Base-by-base conservation (phyloP, 2,329 filamentous ascomycete species). In the Neofusicoccum parvum region DNA sequence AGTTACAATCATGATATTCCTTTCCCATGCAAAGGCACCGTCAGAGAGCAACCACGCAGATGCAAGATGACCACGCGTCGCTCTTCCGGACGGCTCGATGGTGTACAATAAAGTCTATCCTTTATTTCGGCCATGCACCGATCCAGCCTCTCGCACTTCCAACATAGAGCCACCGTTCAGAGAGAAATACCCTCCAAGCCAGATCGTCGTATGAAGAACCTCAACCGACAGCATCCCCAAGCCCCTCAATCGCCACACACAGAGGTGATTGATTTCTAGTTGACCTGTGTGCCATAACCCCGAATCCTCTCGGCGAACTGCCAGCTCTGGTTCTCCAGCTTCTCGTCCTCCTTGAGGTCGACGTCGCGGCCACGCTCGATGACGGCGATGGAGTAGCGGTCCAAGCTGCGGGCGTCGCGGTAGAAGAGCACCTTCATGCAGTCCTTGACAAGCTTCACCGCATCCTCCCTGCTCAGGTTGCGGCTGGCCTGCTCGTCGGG, bases 341-440 rank as follows among this genome's bases (percentile, higher is more conserved):
- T 89, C 84, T 96, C 91, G 73, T 91, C 82, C 80, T 96, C 88
- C 78, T 89, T 90, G 70, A 97, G 78, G 64, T 96, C 90, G 66
- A 98, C 88, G n/a, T 78, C 92, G 6, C n/a, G 48, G 56, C 92
- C 92, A 81, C 92, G 91, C 65, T 92, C 95, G 65, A 99, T 86
- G 64, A 98, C 86, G 20, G 94, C 94, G 76, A 98, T 89, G 70
- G 92, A 95, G 83, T 97, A 99, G 71, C 87, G 86, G 80, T 97
- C 93, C 81, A 95, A 82, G 82, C 92, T 96, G 79, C 95, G 89
- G 50, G 95, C 95, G 81, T 99, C 95, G 73, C 95, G 88, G 85
- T 99, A 99, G 84, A 92, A 99, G 67, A 99, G 85, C 62, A 98
- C 94, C 87, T 98, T 98, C 92, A 99, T 94, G 80, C 93, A 97